phyloP scores from a whole-genome alignment of 1,139 yeast genomes.

The Yamadazyma dushanensis region DNA sequence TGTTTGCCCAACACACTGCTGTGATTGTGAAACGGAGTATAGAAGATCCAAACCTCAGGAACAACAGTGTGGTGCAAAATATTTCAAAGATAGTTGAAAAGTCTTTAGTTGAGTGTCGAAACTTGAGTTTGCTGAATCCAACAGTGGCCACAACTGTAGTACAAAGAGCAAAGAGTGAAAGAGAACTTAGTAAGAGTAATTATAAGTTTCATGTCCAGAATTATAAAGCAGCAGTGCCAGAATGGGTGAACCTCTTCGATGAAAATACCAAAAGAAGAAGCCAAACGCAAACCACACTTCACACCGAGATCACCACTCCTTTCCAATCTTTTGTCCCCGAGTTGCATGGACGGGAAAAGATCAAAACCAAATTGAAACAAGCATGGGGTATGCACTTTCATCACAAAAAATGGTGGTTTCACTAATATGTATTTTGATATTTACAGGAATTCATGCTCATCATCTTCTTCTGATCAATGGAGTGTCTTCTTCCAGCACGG shows the following conservation, averaged over 20 bases:
- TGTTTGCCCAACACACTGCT: conserved; percentile 6
- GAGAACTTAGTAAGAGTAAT: not conserved
- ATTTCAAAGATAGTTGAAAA: not conserved
- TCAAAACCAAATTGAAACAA: conserved; percentile 5
- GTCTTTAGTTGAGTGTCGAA: not conserved
- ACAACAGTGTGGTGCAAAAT: not conserved
- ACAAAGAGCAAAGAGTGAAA: not conserved
- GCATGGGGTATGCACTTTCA: conserved; percentile 2
- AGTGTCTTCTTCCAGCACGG: conserved; percentile 34
- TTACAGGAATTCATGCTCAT: conserved; percentile 1
- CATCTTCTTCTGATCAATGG: conserved; percentile 37
- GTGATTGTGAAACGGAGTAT: not conserved
- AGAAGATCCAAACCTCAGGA: not conserved
- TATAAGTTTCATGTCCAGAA: not conserved
- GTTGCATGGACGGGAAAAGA: not conserved
- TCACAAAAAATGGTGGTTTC: not conserved
- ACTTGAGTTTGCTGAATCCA: not conserved
- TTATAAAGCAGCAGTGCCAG: not conserved
- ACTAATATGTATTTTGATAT: conserved; percentile 3
- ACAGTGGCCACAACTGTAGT: not conserved
- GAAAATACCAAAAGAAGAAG: not conserved
- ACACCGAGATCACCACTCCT: too few relatives aligned
- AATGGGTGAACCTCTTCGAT: conserved; percentile 2
- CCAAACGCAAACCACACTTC: too few relatives aligned
- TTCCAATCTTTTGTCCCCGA: too few relatives aligned